These are phyloP conservation scores for Endoconidiophora laricicola DNA, from an alignment of 2,329 filamentous ascomycete genomes.

Conservation along the genomic window DNA sequence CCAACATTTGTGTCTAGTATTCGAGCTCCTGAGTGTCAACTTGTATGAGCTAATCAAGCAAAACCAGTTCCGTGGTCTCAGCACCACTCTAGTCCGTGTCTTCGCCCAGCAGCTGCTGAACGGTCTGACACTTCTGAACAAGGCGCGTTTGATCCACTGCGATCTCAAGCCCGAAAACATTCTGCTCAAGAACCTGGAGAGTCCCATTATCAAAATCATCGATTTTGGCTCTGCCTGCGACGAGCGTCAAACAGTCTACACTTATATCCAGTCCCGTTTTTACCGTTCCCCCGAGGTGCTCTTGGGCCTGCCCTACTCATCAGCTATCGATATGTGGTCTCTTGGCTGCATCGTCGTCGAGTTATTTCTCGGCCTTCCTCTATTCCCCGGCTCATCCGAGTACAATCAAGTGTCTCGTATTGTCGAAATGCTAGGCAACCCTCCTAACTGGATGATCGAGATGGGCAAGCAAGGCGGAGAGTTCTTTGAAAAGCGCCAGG, in stretches of 20 bases:
- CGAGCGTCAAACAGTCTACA: slow-evolving; percentile 95
- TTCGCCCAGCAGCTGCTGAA: slow-evolving; percentile 95
- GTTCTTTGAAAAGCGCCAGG: slow-evolving; percentile 76
- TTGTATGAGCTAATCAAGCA: slow-evolving; percentile 98
- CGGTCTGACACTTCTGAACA: slow-evolving; percentile 80
- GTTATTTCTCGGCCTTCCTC: slow-evolving; percentile 72
- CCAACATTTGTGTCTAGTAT: slow-evolving; percentile 91
- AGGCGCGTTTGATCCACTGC: slow-evolving; percentile 92
- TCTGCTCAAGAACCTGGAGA: slow-evolving; percentile 90
- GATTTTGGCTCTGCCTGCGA: slow-evolving; percentile 98
- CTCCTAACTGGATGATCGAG: slow-evolving; percentile 97
- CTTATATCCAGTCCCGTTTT: slow-evolving; percentile 96
- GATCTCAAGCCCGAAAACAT: slow-evolving; percentile 98
- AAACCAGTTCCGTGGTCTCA: slow-evolving; percentile 94
- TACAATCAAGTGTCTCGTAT: slow-evolving; percentile 97
- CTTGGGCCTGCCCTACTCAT: slow-evolving; percentile 90
- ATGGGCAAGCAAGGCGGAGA: slow-evolving; percentile 96
- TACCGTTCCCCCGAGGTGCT: slow-evolving; percentile 94
- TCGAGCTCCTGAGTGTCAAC: slow-evolving; percentile 92
- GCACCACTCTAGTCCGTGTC: slow-evolving; percentile 89
- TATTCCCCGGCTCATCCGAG: slow-evolving; percentile 94
- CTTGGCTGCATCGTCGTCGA: slow-evolving; percentile 96
- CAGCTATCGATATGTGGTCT: slow-evolving; percentile 99
- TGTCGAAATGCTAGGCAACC: slow-evolving; percentile 92
- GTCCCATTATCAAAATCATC: slow-evolving; percentile 98